These are phyloP conservation scores for Hericium erinaceus DNA, from an alignment of 768 basidiomycete species.

Conservation along the genomic window DNA sequence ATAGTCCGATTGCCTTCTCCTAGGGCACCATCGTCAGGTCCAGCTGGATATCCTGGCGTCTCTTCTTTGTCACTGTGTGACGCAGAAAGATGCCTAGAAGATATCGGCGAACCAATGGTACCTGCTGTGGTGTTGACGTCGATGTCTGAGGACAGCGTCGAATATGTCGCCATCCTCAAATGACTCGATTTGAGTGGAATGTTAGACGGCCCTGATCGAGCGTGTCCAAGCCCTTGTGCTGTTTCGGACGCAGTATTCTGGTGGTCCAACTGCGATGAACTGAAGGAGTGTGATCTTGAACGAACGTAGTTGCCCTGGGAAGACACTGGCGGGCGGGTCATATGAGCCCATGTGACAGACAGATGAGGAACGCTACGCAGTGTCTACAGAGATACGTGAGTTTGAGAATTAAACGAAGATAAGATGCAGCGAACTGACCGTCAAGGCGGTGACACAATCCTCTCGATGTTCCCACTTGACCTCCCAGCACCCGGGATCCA, in stretches of 20 bases:
- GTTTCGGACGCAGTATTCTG: background rate
- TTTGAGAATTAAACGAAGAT: background rate
- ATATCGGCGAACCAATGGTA: conserved; percentile 2
- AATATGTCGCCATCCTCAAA: background rate
- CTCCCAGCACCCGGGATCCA: conserved; percentile 62
- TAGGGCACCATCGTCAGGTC: background rate
- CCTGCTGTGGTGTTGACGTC: background rate
- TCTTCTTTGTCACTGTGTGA: background rate
- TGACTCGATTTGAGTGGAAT: background rate
- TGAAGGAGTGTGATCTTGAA: background rate
- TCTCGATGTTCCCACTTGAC: conserved; percentile 75
- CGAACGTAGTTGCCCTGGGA: background rate
- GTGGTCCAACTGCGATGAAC: background rate
- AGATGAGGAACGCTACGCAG: conserved; percentile 63
- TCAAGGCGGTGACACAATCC: conserved; percentile 63
- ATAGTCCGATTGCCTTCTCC: conserved; percentile 5
- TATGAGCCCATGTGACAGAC: conserved; percentile 74
- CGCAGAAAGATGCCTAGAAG: conserved; percentile 1
- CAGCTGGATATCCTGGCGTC: background rate
- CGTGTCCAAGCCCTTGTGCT: background rate
- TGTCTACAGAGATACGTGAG: conserved; percentile 35
- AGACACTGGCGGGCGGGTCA: background rate
- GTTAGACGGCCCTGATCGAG: background rate
- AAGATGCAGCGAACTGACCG: conserved; percentile 33
- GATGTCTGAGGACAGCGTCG: conserved; percentile 1